phyloP scores from a whole-genome alignment of 2,329 filamentous ascomycete species.

The Fusarium sp. region DNA sequence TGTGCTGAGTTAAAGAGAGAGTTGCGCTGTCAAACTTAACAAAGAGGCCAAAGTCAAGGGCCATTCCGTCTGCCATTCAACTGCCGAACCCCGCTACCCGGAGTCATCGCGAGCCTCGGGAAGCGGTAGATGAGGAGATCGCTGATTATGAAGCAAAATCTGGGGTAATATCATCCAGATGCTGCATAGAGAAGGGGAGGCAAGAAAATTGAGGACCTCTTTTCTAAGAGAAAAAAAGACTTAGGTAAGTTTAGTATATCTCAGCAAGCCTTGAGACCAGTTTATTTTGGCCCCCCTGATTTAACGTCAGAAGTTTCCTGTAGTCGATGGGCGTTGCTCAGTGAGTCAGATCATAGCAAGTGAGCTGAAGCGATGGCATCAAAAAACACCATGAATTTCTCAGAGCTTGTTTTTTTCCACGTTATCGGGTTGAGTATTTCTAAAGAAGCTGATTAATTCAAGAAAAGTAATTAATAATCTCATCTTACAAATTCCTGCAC shows the following conservation, averaged over 20 bases:
- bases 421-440: background rate
- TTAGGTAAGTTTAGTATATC: too few species aligned
- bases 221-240: background rate
- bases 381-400: background rate
- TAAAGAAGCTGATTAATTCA: slow-evolving; percentile 7
- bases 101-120: background rate
- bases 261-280: too few species aligned
- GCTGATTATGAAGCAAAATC: background rate
- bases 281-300: background rate
- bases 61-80: background rate
- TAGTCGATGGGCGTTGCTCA: background rate
- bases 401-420: background rate
- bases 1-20: background rate
- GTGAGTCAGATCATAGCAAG: background rate
- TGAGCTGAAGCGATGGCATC: background rate
- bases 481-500: background rate
- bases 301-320: background rate
- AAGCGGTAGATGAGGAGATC: background rate
- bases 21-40: background rate
- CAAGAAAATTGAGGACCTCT: background rate
- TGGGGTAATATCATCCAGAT: background rate
- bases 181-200: background rate
- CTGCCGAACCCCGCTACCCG: background rate
- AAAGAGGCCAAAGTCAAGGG: background rate
- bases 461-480: background rate